Evolutionary conservation across 225 moss, liverwort and hornwort species (phyloP), one percentile per base, ranked within the genome.

Genomic region (Pleurozium schreberi): DNA sequence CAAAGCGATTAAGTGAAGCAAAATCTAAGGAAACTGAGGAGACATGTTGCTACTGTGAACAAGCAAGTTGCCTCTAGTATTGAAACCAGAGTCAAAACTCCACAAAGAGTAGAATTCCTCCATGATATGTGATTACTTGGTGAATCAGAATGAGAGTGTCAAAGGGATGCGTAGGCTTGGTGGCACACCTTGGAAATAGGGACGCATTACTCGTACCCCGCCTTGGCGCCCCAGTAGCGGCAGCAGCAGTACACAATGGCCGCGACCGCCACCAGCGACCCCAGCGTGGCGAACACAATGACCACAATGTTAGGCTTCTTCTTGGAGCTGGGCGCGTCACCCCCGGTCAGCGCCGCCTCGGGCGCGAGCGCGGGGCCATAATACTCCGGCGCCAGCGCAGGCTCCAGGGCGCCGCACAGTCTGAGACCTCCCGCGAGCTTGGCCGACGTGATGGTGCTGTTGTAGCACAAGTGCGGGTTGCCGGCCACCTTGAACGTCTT

Each of bases 201-300:
- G 75, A 40, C 75, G 63, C 73, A 18, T 38, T 71, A 94, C 81
- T 88, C 86, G 81, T 93, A 94, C 28, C 94, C 94, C 30, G 93
- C 94, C 67, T 91, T 94, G 79, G 93, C 92, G 45, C 94, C 94
- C 94, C 94, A 94, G 88, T 92, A 94, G 38, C 94, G 93, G 93
- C 94, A 94, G 92, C 94, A 94, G 74, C 90, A 93, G 88, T 83
- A 94, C 58, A 91, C 86, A n/a, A 94, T 88, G 71, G 91, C 93
- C 10, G 92, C 93, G 16, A 94, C 86, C 1, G 75, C 94, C 36
- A 93, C 88, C 38, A 94, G 77, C 33, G 93, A 84, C 7, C 93
- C 94, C 36, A 92, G 86, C 25, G 94, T 90, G 25, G 92, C 94
- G 50, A 94, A 90, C 27, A 94, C 94, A 43, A 94, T 92, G 7